Conservation (phyloP, 148 eudicot genomes). For the Rhododendron molle region DNA sequence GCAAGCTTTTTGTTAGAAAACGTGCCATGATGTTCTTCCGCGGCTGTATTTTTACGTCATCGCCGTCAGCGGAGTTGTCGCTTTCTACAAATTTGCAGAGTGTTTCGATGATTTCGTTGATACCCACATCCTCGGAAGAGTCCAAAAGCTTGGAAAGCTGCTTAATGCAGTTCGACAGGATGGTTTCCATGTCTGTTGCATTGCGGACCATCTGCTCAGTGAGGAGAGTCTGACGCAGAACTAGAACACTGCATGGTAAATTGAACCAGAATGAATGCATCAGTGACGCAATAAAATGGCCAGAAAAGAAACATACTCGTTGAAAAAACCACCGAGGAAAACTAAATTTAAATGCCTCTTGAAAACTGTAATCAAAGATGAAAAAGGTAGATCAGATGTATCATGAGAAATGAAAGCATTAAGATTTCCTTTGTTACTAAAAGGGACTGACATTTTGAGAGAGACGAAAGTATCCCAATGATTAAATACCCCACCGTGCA, state of each 20-base stretch:
- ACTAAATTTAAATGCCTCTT: background rate
- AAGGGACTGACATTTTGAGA: background rate
- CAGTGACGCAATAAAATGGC: background rate
- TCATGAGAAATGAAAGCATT: background rate
- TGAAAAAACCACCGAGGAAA: no score
- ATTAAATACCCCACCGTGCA: background rate
- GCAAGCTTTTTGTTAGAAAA: conserved; percentile 43
- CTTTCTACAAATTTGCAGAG: conserved; percentile 17
- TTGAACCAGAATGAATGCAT: background rate
- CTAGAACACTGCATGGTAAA: conserved; percentile 40
- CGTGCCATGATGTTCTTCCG: conserved; percentile 35
- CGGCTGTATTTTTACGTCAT: conserved; percentile 15
- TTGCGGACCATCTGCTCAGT: conserved; percentile 29
- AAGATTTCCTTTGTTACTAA: background rate
- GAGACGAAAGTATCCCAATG: background rate
- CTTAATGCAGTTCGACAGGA: conserved; percentile 16
- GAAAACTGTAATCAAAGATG: background rate
- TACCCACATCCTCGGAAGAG: conserved; percentile 27
- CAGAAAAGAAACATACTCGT: background rate
- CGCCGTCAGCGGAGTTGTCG: conserved; percentile 15
- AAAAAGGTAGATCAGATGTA: background rate
- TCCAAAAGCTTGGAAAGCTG: conserved; percentile 33
- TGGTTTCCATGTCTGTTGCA: conserved; percentile 29
- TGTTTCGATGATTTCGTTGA: conserved; percentile 28
- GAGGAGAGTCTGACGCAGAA: conserved; percentile 46